Evolutionary conservation across 371 early-diverging fungal genomes (phyloP).

Genomic region (Gilbertella persicaria): DNA sequence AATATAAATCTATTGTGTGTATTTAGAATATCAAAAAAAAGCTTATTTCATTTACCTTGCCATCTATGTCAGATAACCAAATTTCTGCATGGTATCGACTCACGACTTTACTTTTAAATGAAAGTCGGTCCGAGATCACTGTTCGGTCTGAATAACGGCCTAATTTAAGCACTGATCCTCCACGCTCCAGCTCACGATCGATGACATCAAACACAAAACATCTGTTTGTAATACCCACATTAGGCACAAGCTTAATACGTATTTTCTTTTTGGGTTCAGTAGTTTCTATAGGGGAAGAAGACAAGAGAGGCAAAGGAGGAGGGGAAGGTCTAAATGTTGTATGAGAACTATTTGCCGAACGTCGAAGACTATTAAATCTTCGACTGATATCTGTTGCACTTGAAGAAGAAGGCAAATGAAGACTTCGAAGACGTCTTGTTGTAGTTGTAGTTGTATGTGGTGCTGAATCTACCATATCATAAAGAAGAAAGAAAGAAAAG

Average conservation of each 20-base stretch:
- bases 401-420: conserved; percentile 19
- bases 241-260: conserved; percentile 71
- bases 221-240: conserved; percentile 60
- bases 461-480: conserved; percentile 8
- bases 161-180: conserved; percentile 64
- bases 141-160: conserved; percentile 79
- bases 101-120: conserved; percentile 81
- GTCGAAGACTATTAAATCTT: conserved; percentile 21
- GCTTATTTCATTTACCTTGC: conserved; percentile 40
- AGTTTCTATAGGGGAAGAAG: not conserved
- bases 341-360: conserved; percentile 4
- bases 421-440: conserved; percentile 20
- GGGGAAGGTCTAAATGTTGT: not conserved
- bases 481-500: conserved; percentile 6
- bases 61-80: conserved; percentile 54
- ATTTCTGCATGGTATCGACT: conserved; percentile 79
- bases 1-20: conserved; percentile 63
- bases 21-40: not conserved
- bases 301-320: not conserved
- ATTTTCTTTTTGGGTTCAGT: conserved; percentile 8
- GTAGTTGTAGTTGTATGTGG: conserved; percentile 2
- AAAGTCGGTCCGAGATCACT: conserved; percentile 60
- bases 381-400: conserved; percentile 10
- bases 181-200: conserved; percentile 65
- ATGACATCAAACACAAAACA: conserved; percentile 79